A percentile compares a stretch with the other conserved stretches of the same genome.
These are phyloP conservation scores for Termitomyces eurrhizus DNA, from an alignment of 768 basidiomycete genomes.

Conservation along the genomic window DNA sequence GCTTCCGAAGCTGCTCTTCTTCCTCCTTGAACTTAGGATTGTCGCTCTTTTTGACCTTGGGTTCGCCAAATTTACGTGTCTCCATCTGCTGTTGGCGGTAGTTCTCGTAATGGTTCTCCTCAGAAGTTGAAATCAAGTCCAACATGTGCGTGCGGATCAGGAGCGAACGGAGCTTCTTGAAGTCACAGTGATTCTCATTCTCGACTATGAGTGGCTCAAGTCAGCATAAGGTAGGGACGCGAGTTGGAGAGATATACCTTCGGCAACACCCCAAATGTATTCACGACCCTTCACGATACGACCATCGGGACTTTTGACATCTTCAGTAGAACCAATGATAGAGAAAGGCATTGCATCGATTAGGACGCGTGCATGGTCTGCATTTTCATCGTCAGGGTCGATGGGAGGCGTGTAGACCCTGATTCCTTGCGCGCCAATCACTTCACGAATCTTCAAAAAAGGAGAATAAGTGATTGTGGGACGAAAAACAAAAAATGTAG, in stretches of 20 bases:
- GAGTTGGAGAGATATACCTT: conserved; percentile 50
- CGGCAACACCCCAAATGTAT: conserved; percentile 99
- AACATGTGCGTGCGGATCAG: conserved; percentile 98
- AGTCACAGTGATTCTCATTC: conserved; percentile 99
- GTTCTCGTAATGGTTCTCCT: conserved; percentile 96
- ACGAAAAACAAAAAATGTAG: conserved; percentile 2
- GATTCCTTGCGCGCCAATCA: conserved; percentile 87
- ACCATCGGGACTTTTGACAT: conserved; percentile 89
- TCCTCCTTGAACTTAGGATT: conserved; percentile 99
- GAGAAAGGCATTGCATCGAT: conserved; percentile 96
- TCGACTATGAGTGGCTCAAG: conserved; percentile 57
- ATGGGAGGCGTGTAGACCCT: conserved; percentile 93
- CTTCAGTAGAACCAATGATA: conserved; percentile 95
- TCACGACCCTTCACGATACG: conserved; percentile 94
- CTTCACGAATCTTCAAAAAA: conserved; percentile 71
- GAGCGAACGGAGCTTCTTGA: conserved; percentile 93
- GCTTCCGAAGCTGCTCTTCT: conserved; percentile 93
- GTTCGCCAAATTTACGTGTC: conserved; percentile 97
- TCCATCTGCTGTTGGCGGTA: conserved; percentile 99
- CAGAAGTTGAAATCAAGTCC: conserved; percentile 93
- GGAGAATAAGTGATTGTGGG: conserved; percentile 6
- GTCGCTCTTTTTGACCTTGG: conserved; percentile 97
- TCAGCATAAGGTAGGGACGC: background rate
- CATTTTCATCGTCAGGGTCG: conserved; percentile 81
- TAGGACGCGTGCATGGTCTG: conserved; percentile 85